Conservation (phyloP, 805 yeast genomes). For the Suhomyces sp. region DNA sequence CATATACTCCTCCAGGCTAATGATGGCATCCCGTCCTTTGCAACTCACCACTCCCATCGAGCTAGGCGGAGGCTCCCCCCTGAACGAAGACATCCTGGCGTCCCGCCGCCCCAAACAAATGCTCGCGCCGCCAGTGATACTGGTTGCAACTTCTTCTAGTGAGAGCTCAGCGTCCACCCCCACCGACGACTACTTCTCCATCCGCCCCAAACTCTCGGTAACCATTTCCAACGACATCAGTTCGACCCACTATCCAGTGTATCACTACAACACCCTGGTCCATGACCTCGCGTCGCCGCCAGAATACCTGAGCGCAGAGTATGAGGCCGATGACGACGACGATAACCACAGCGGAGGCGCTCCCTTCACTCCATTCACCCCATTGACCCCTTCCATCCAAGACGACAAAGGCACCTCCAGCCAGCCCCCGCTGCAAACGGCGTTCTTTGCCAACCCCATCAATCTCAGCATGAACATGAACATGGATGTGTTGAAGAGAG, state of each 20-base stretch:
- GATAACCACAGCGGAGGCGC: constrained; percentile 3
- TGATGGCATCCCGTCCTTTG: constrained; percentile 6
- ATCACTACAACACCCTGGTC: constrained; percentile 1
- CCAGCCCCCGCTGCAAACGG: constrained; percentile 4
- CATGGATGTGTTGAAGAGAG: constrained; percentile 8
- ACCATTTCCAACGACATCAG: constrained; percentile 5
- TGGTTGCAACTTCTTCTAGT: constrained; percentile 2
- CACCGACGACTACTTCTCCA: constrained; percentile 13
- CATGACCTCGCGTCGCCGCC: constrained; percentile 7
- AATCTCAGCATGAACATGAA: constrained; percentile 5
- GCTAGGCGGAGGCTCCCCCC: neutral
- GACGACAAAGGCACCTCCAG: constrained; percentile 1
- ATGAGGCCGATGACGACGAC: constrained; percentile 5
- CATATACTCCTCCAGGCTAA: no score
- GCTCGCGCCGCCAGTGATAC: neutral
- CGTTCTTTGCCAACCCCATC: constrained; percentile 1
- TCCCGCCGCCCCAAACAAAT: constrained; percentile 3
- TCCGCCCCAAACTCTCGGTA: constrained; percentile 12
- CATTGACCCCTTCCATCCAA: constrained; percentile 8
- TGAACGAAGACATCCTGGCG: constrained; percentile 1
- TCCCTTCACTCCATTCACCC: constrained; percentile 10
- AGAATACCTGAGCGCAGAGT: constrained; percentile 4
- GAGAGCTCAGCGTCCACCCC: constrained; percentile 6
- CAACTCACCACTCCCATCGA: constrained; percentile 5
- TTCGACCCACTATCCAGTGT: constrained; percentile 2